Base-by-base conservation (phyloP, 306 rosid genomes). In the Begonia loranthoides region DNA sequence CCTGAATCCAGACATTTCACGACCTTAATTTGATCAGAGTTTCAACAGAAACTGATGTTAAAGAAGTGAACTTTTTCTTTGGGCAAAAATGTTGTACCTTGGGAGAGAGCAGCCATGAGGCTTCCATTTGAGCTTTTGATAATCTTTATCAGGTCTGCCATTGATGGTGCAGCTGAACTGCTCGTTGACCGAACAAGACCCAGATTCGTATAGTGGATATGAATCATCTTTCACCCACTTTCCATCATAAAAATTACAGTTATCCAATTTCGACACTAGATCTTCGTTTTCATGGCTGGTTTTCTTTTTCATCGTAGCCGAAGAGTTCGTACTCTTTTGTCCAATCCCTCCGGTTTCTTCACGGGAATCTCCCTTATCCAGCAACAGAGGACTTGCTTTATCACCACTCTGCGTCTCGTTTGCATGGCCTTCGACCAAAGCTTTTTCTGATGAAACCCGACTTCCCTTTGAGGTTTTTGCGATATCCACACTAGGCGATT, bases 91-190 rank as follows among this genome's bases (percentile, higher is more conserved):
- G 4, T n/a, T 68, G 24, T 63, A 88, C 96, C 99, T 86, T 17
- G 99, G 99, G 13, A 90, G 75, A 60, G 10, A 59, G 70, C 99
- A 90, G 8, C 68, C 85, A 66, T 74, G 76, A 12, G 99, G 99
- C 66, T 80, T 83, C 99, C 99, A 90, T 67, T 75, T 86, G 62
- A 70, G 68, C 34, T 80, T 82, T 65, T 66, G 87, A 65, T 65
- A 75, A 8, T 67, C 72, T 41, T 72, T 72, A 67, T 90, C 99
- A 28, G 93, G 94, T 59, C 99, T 80, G 38, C 95, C 94, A 55
- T 90, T 90, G 49, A 56, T 13, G 60, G 76, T 59, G 60, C 99
- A 90, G 49, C 76, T 58, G 79, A 90, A 90, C 59, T 90, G 99
- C 62, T 82, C 88, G 61, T 86, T 95, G 5, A 90, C 69, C 36